A percentile compares a stretch with the other conserved stretches of the same genome.
phyloP scores from a whole-genome alignment of 805 yeast species.

The Lipomyces anomalus region DNA sequence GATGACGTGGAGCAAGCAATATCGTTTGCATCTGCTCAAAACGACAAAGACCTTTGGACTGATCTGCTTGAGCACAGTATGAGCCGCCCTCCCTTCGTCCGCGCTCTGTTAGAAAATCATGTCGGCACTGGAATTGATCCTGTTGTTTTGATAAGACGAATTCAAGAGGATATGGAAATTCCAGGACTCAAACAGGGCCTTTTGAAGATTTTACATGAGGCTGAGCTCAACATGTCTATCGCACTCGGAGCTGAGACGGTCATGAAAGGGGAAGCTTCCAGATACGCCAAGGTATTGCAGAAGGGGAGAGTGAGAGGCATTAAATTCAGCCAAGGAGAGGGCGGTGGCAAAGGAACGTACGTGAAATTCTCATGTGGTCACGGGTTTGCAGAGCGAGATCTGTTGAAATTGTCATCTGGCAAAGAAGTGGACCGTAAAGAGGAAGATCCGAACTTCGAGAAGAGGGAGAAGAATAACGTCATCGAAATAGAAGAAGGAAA shows the following conservation, averaged over 20 bases:
- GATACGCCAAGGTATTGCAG: conserved; percentile 17
- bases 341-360: conserved; percentile 10
- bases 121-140: conserved; percentile 58
- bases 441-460: conserved; percentile 32
- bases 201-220: conserved; percentile 55
- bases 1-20: conserved; percentile 79
- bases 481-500: too few species aligned
- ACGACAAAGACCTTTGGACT: conserved; percentile 77
- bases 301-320: conserved; percentile 20
- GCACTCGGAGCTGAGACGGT: conserved; percentile 16
- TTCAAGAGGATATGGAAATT: conserved; percentile 58
- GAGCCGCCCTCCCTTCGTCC: conserved; percentile 68
- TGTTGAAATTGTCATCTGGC: conserved; percentile 4
- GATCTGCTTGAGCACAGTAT: conserved; percentile 65
- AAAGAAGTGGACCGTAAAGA: neutral
- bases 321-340: conserved; percentile 15
- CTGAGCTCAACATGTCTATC: conserved; percentile 40
- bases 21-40: conserved; percentile 60
- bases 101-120: conserved; percentile 62
- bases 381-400: conserved; percentile 11
- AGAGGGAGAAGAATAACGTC: too few species aligned
- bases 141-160: conserved; percentile 57
- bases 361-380: conserved; percentile 20
- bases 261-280: conserved; percentile 11
- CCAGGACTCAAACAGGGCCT: conserved; percentile 60